phyloP scores from a whole-genome alignment of 495 filamentous ascomycete species.

The Xylaria bambusicola region DNA sequence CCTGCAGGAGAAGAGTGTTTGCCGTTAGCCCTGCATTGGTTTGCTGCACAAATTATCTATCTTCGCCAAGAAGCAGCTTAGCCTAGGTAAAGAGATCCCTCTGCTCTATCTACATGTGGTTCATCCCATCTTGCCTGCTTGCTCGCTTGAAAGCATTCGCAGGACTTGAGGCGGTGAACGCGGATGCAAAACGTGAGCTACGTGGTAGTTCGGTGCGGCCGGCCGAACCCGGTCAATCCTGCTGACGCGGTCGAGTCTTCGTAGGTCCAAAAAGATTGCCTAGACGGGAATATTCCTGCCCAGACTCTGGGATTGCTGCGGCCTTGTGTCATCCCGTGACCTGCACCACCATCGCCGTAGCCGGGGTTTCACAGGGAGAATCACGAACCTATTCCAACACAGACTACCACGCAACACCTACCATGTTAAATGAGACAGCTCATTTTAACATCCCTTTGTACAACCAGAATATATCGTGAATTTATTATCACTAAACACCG shows the following conservation, averaged over 20 bases:
- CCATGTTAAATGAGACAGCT: background rate
- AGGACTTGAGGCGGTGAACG: conserved; percentile 2
- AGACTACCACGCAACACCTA: background rate
- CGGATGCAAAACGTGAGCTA: background rate
- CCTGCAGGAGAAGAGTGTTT: conserved; percentile 4
- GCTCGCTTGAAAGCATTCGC: too few relatives aligned
- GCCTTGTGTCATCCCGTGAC: conserved; percentile 7
- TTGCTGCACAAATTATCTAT: background rate
- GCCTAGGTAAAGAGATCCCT: background rate
- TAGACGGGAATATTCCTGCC: background rate
- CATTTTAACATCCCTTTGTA: too few relatives aligned
- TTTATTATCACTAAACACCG: background rate
- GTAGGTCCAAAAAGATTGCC: too few relatives aligned
- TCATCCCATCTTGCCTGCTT: background rate
- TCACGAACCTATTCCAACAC: background rate
- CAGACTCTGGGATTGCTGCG: background rate
- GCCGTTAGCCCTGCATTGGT: background rate
- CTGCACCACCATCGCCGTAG: background rate
- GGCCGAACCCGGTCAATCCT: background rate
- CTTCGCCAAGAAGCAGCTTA: background rate
- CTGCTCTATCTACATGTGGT: background rate
- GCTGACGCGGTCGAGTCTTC: background rate
- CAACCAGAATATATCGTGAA: too few relatives aligned
- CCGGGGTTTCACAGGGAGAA: background rate
- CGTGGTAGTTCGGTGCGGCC: too few relatives aligned